Base-by-base conservation (phyloP, 495 filamentous ascomycete genomes). In the Hyphodiscus hymeniophilus region DNA sequence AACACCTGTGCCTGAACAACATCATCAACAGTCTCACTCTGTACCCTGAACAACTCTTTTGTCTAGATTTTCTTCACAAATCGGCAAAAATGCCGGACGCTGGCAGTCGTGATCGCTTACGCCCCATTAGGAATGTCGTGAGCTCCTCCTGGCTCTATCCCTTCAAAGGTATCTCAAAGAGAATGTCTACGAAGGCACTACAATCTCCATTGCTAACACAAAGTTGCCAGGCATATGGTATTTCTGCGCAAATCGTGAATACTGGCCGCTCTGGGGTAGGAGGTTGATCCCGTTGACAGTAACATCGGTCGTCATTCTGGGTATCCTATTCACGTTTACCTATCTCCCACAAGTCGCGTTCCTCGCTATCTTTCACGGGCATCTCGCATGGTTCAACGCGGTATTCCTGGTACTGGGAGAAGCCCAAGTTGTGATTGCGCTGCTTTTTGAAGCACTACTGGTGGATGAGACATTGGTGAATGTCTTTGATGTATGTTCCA, bases 331-430 rank as follows among this genome's bases (percentile, higher is more conserved):
- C 62, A 69, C 81, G 18, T 85, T 95, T 60, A 81, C 88, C 17
- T 98, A 95, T 57, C 59, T 95, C 12, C 91, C 92, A 0, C 92
- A 97, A 67, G 76, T 80, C 39, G 81, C 87, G 6, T 74, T 89
- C 47, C 66, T 95, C 23, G 72, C 85, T 48, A 77, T 95, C 60
- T 89, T 94, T 56, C 88, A 88, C 44, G 92, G 92, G 0, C 87
- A 86, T 0, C 67, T 89, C 7, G 85, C 86, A 13, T 83, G 81
- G 58, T 57, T 94, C 33, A 85, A 81, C 24, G 84, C 88, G 5
- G 78, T 79, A 0, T 64, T 94, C 8, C 75, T 96, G 38, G 84
- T 92, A 7, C 73, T 96, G 17, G 84, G 79, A 46, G 92, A 97
- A 59, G 83, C 81, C 24, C 78, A 86, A 3, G 81, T 88, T 0